Evolutionary conservation across 2,329 filamentous ascomycete species (phyloP).

Genomic region (Epichloe festucae): DNA sequence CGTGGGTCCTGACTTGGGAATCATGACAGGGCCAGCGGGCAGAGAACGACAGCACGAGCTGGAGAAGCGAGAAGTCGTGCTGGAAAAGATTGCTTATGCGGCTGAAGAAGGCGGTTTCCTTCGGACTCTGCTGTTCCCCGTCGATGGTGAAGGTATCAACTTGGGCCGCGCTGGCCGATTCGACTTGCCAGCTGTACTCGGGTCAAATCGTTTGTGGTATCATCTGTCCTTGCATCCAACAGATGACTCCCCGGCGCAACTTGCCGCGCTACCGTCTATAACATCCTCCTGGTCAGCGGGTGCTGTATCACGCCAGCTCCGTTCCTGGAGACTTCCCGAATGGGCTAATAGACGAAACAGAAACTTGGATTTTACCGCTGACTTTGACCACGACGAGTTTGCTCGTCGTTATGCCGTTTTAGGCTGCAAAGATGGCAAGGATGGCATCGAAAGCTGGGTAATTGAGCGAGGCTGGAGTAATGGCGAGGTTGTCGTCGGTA

Average conservation of each 20-base stretch:
- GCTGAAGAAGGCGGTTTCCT: constrained; percentile 74
- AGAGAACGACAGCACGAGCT: constrained; percentile 65
- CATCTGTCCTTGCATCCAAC: constrained; percentile 86
- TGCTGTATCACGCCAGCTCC: constrained; percentile 80
- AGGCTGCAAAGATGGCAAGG: constrained; percentile 78
- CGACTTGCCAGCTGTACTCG: constrained; percentile 60
- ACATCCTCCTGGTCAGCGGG: constrained; percentile 90
- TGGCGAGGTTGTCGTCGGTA: constrained; percentile 82
- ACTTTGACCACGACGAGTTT: constrained; percentile 93
- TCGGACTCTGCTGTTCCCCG: constrained; percentile 67
- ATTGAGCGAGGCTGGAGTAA: constrained; percentile 97
- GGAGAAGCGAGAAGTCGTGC: constrained; percentile 67
- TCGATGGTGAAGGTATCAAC: constrained; percentile 64
- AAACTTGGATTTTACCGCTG: constrained; percentile 86
- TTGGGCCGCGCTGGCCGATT: constrained; percentile 68
- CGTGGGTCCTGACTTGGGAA: constrained; percentile 66
- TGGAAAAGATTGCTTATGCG: constrained; percentile 79
- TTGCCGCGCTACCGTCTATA: constrained; percentile 58
- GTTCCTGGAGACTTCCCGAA: constrained; percentile 85
- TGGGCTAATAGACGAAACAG: constrained; percentile 93
- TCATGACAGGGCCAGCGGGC: constrained; percentile 51
- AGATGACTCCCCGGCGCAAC: constrained; percentile 63
- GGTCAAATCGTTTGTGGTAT: constrained; percentile 87
- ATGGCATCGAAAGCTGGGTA: constrained; percentile 89
- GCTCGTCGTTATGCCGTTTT: constrained; percentile 66